Evolutionary conservation across 2,329 filamentous ascomycete species (phyloP), one percentile per base, ranked within the genome.

Genomic region (Didymosphaeria variabile): DNA sequence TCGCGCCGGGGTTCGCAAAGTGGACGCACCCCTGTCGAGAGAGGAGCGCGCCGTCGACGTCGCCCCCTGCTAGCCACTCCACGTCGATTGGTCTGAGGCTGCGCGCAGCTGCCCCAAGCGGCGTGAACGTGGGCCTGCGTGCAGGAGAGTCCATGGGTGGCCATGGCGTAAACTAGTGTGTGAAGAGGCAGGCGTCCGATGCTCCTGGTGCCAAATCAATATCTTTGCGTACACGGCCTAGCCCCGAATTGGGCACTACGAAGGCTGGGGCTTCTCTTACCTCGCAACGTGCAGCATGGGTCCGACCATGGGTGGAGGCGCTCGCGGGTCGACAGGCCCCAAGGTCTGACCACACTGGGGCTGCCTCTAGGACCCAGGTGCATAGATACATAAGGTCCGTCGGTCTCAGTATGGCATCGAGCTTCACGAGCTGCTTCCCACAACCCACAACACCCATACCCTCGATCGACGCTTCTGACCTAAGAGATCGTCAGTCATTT

Each of bases 321-420:
- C 38, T 7, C 51, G 19, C 31, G 51, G 51, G 51, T 54, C 36
- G 36, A 54, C 60, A 57, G 36, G 53, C 60, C 59, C 61, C 59
- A 56, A 40, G 57, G 61, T 61, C 61, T 63, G 54, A 62, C 61
- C 53, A 55, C 29, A 36, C 53, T 36, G 55, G 26, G 50, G 49
- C 55, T 15, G 26, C 31, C 45, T 57, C 45, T 53, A 44, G 57
- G 36, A 29, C 49, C 40, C 49, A 54, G 58, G 44, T 44, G 55
- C 34, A 56, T 63, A 53, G 40, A 54, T 67, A 67, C 65, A 67
- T 67, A 67, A 67, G 54, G 58, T 59, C 65, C 44, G 47, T 63
- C 49, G 57, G 58, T 60, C 60, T 61, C 61, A 62, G 52, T 54
- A 54, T 32, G 42, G 53, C 21, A 45, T 29, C 40, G 53, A 55